Evolutionary conservation across 805 yeast species (phyloP).

Genomic region (Ogataea nakhonphanomensis): DNA sequence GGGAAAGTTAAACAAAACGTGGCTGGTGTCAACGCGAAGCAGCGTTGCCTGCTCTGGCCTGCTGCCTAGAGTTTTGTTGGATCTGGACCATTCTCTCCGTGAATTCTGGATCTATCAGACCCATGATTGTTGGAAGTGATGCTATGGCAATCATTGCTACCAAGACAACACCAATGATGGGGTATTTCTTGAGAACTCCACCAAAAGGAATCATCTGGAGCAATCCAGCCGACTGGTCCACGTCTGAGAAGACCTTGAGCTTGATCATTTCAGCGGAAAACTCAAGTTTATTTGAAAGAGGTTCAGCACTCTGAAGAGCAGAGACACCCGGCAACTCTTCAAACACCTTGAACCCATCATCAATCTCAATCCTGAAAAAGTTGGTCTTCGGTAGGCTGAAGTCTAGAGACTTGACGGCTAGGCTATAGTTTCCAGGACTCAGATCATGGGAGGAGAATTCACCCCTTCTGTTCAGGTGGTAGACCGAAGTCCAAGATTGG

Average conservation of each 20-base stretch:
- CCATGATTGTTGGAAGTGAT: slow-evolving; percentile 24
- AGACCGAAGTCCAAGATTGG: slow-evolving; percentile 1
- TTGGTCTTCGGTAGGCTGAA: slow-evolving; percentile 15
- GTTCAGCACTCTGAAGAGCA: slow-evolving; percentile 1
- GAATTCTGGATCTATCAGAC: slow-evolving; percentile 28
- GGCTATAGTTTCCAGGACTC: slow-evolving; percentile 13
- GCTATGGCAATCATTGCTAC: slow-evolving; percentile 11
- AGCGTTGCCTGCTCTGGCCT: background rate
- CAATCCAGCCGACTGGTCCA: slow-evolving; percentile 8
- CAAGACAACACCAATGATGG: slow-evolving; percentile 14
- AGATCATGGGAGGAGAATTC: slow-evolving; percentile 2
- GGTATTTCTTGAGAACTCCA: slow-evolving; percentile 18
- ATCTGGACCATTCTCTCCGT: slow-evolving; percentile 24
- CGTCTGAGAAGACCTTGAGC: slow-evolving; percentile 18
- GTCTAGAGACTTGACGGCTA: slow-evolving; percentile 20
- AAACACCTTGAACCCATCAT: slow-evolving; percentile 10
- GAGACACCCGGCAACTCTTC: slow-evolving; percentile 11
- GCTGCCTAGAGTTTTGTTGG: slow-evolving; percentile 7
- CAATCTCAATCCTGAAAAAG: slow-evolving; percentile 8
- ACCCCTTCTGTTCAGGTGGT: slow-evolving; percentile 2
- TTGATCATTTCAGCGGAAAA: slow-evolving; percentile 12
- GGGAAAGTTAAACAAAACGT: background rate
- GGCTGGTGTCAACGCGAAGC: background rate
- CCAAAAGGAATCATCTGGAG: slow-evolving; percentile 21
- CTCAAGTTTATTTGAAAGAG: slow-evolving; percentile 7